These are phyloP conservation scores for Kluyveromyces starmeri DNA, from an alignment of 805 yeast species.

Conservation along the genomic window DNA sequence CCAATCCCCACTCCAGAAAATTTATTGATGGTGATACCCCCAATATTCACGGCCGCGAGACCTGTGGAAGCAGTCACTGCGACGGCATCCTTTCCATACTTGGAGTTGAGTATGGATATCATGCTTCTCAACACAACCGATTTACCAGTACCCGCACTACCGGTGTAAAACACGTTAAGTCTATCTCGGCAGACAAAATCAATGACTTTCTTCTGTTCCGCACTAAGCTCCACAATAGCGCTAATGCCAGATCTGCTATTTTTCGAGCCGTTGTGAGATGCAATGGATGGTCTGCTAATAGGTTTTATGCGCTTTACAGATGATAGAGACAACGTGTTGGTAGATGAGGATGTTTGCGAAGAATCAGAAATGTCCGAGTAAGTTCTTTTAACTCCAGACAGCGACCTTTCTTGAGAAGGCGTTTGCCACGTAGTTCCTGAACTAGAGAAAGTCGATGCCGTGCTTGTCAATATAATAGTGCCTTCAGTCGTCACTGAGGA, in stretches of 20 bases:
- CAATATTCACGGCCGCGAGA: conserved; percentile 87
- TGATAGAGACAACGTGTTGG: conserved; percentile 2
- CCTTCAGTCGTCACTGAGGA: background rate
- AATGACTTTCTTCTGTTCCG: conserved; percentile 46
- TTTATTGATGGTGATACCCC: conserved; percentile 81
- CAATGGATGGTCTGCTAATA: conserved; percentile 1
- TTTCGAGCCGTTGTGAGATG: background rate
- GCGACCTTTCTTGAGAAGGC: conserved; percentile 1
- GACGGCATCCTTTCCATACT: conserved; percentile 41
- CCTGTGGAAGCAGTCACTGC: conserved; percentile 97
- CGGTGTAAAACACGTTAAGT: conserved; percentile 62
- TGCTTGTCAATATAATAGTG: too few species aligned
- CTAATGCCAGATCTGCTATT: background rate
- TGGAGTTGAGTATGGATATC: conserved; percentile 41
- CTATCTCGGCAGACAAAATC: conserved; percentile 42
- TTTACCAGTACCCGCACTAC: conserved; percentile 86
- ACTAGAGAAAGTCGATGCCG: conserved; percentile 3
- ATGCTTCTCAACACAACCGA: conserved; percentile 59
- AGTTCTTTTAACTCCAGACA: conserved; percentile 16
- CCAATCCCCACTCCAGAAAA: conserved; percentile 85
- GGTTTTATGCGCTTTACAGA: conserved; percentile 4
- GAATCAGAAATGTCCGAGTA: conserved; percentile 6
- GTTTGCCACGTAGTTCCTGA: background rate
- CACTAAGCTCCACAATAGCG: conserved; percentile 22
- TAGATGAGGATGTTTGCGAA: conserved; percentile 1